phyloP scores from a whole-genome alignment of 352 stramenopile species.

The Globisporangium emineosum region DNA sequence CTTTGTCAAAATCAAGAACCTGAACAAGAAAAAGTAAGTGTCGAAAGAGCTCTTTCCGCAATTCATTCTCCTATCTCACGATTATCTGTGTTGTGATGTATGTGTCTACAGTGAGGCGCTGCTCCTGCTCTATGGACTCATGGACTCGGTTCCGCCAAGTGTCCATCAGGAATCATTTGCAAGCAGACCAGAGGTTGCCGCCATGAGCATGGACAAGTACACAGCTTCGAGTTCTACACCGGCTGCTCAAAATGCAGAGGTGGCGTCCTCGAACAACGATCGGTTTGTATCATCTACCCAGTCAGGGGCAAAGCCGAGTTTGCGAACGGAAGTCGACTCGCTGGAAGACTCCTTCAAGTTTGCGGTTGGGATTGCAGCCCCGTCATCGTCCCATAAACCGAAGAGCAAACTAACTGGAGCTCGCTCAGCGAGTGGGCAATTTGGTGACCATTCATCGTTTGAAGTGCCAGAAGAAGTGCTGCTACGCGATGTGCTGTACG shows the following conservation, averaged over 20 bases:
- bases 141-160: constrained; percentile 41
- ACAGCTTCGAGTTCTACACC: not conserved
- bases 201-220: constrained; percentile 13
- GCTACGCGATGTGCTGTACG: constrained; percentile 90
- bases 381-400: constrained; percentile 24
- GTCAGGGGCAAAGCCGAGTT: constrained; percentile 14
- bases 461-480: constrained; percentile 86
- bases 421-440: constrained; percentile 6
- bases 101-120: constrained; percentile 56
- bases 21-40: constrained; percentile 72
- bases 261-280: constrained; percentile 10
- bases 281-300: not conserved
- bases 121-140: constrained; percentile 60
- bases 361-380: constrained; percentile 50
- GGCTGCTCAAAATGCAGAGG: not conserved
- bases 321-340: constrained; percentile 41
- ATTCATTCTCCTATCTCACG: not conserved
- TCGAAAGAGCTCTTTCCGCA: not conserved
- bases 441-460: constrained; percentile 34
- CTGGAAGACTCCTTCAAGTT: constrained; percentile 83
- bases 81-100: not conserved
- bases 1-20: constrained; percentile 71
- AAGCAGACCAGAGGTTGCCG: constrained; percentile 7
- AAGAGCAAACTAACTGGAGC: constrained; percentile 20
- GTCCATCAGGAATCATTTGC: not conserved